Base-by-base conservation (phyloP, 495 filamentous ascomycete species). In the Penicillium canariense region DNA sequence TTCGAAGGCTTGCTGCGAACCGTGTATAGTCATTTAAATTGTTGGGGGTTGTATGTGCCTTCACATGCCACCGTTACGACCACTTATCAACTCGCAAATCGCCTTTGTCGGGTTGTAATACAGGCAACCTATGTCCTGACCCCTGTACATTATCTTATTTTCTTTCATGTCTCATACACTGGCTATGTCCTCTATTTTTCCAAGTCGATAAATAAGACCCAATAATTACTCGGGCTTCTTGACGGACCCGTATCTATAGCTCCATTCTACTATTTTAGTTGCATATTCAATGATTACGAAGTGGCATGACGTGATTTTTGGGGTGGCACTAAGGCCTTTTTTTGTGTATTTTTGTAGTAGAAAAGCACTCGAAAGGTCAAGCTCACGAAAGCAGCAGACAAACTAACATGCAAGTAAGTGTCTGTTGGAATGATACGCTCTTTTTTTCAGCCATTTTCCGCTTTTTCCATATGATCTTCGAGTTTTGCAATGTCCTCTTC, bases 141-240 rank as follows among this genome's bases (percentile, higher is more conserved):
- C 23, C 14, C 14, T 50, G 48, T 50, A 50, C 32, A 50, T 50
- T 50, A 50, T 14, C 25, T 42, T 3, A n/a, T 23, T 11, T 48
- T 28, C 11, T 4, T 39, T 17, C 34, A 27, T 39, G 23, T 50
- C 14, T 39, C n/a, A 39, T 50, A 34, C 32, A 25, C 8, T n/a
- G 14, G 8, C 38, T 14, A 11, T 1, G 23, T 2, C 9, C 38
- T 17, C 18, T n/a, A 9, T 34, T 22, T 12, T 28, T 22, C 9
- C 18, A 22, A 1, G 3, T 8, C 10, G 12, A 45, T 45, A 1
- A 45, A n/a, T n/a, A n/a, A n/a, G n/a, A n/a, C n/a, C n/a, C n/a
- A n/a, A n/a, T n/a, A n/a, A n/a, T n/a, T n/a, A n/a, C n/a, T n/a
- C n/a, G n/a, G n/a, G n/a, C n/a, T n/a, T n/a, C 28, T 32, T 15